Base-by-base conservation (phyloP, 495 filamentous ascomycete genomes). In the Thermothielavioides terrestris region DNA sequence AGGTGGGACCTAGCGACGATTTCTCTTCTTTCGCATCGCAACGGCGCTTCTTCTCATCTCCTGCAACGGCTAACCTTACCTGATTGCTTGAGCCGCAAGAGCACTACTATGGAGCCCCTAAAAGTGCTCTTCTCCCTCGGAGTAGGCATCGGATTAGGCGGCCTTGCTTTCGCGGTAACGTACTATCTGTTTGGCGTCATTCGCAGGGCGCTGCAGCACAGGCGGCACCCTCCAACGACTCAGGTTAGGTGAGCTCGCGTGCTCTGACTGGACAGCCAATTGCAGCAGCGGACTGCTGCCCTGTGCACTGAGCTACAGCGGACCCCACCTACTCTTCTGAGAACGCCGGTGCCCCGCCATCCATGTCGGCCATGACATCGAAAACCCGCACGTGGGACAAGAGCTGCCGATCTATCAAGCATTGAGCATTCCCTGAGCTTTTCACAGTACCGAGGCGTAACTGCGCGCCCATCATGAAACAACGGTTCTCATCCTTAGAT, bases 401-500 rank as follows among this genome's bases (percentile, higher is more conserved):
- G 27, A 30, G 27, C 11, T 30, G 6, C 27, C 6, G 6, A 30
- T 30, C 27, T 11, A 6, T 11, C 11, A 30, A 30, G 11, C 5
- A 30, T 30, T 11, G 11, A 30, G 6, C 27, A 28, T 10, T 5
- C 6, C 27, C 27, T 28, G 5, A 10, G 10, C 27, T 6, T 5
- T 28, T 28, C 27, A 34, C 11, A 34, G n/a, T 9, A 34, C 4
- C 17, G 26, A 26, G 22, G 42, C 2, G 25, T n/a, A n/a, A n/a
- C n/a, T n/a, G n/a, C n/a, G n/a, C 38, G 17, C 22, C 26, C 66
- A 81, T 69, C 30, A 98, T 98, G 92, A 98, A 98, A 77, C 92
- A 96, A 64, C 78, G 92, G 67, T 96, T 95, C 72, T 96, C 91
- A 12, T 95, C 89, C 3, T 69, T 95, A 41, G 90, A 95, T 65